phyloP scores from a whole-genome alignment of 2,329 filamentous ascomycete species.

The Neopestalotiopsis sp. region DNA sequence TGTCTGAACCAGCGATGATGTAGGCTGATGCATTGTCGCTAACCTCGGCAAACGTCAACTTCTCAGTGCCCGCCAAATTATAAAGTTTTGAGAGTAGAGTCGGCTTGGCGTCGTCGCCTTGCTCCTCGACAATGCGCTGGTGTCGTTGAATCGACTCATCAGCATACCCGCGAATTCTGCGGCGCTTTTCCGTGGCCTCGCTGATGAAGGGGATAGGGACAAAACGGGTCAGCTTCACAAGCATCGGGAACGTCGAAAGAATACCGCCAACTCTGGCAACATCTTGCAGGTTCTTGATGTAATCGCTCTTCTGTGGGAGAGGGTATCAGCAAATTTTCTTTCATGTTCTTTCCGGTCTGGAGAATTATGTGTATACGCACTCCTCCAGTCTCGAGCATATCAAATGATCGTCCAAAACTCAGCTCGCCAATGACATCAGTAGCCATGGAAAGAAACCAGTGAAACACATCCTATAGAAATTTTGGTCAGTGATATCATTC shows the following conservation, averaged over 20 bases:
- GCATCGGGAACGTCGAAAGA: slow-evolving; percentile 33
- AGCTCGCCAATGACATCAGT: slow-evolving; percentile 61
- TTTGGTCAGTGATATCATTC: slow-evolving; percentile 6
- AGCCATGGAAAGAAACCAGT: slow-evolving; percentile 60
- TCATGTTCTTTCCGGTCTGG: background rate
- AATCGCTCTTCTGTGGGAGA: slow-evolving; percentile 43
- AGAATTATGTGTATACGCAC: slow-evolving; percentile 37
- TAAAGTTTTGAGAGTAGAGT: slow-evolving; percentile 45
- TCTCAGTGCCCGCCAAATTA: slow-evolving; percentile 39
- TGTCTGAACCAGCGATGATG: slow-evolving; percentile 55
- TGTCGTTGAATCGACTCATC: slow-evolving; percentile 36
- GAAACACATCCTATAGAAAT: slow-evolving; percentile 49
- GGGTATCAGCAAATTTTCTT: background rate
- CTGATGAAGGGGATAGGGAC: slow-evolving; percentile 32
- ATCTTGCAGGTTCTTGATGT: slow-evolving; percentile 44
- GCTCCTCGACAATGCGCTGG: slow-evolving; percentile 28
- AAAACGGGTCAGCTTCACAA: slow-evolving; percentile 31
- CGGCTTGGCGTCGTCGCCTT: slow-evolving; percentile 26
- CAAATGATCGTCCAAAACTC: slow-evolving; percentile 61
- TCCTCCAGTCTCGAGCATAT: slow-evolving; percentile 54
- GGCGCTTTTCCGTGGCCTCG: slow-evolving; percentile 14
- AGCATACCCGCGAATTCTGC: slow-evolving; percentile 32
- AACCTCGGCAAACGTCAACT: slow-evolving; percentile 39
- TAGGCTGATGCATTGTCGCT: slow-evolving; percentile 41
- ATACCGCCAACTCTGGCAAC: slow-evolving; percentile 30